Evolutionary conservation across 2,329 filamentous ascomycete genomes (phyloP).

Genomic region (Fusarium sp.): DNA sequence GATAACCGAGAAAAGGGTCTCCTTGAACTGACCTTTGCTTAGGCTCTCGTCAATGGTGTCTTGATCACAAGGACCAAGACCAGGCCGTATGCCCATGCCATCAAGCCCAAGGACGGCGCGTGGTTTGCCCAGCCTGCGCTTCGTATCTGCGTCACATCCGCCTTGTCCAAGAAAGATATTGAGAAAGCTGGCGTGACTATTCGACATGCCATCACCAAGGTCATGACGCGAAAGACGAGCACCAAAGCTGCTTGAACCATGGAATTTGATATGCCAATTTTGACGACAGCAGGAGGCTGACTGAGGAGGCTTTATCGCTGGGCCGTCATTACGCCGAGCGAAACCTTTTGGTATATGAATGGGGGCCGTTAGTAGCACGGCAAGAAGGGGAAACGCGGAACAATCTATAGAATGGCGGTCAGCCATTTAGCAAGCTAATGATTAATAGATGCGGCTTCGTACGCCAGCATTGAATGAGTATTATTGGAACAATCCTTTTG

Average conservation of each 20-base stretch:
- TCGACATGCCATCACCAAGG: conserved; percentile 92
- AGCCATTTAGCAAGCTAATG: conserved; percentile 40
- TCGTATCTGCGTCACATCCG: conserved; percentile 91
- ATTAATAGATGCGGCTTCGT: conserved; percentile 44
- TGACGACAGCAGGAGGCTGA: neutral
- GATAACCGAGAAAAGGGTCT: neutral
- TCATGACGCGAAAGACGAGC: conserved; percentile 76
- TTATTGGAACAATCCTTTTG: neutral
- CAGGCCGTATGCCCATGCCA: conserved; percentile 73
- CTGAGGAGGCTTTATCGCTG: neutral
- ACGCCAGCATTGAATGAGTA: conserved; percentile 30
- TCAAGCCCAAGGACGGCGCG: conserved; percentile 75
- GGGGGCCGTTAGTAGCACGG: conserved; percentile 15
- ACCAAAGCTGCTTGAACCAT: conserved; percentile 46
- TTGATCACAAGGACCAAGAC: conserved; percentile 89
- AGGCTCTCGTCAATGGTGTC: conserved; percentile 89
- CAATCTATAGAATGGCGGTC: conserved; percentile 28
- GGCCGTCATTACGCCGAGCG: conserved; percentile 13
- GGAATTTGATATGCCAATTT: conserved; percentile 1
- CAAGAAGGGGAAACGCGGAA: conserved; percentile 11
- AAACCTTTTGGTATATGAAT: conserved; percentile 13
- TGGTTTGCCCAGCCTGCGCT: conserved; percentile 83
- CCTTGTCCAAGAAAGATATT: conserved; percentile 91
- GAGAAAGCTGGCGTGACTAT: conserved; percentile 93
- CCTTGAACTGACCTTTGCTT: conserved; percentile 29